phyloP scores from a whole-genome alignment of 2,329 filamentous ascomycete genomes.

The Colletotrichum orchidophilum region DNA sequence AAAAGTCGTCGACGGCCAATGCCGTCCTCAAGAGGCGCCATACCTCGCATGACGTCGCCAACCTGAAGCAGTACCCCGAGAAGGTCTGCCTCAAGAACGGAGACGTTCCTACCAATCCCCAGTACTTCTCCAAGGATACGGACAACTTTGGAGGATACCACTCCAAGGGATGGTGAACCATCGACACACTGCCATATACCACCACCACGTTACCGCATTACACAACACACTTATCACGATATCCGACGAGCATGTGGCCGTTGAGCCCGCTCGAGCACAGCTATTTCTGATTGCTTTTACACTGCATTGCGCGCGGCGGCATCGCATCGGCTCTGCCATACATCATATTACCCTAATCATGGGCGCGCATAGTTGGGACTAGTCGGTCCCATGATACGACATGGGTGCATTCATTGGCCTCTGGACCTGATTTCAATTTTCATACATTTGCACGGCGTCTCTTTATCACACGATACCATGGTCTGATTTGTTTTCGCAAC shows the following conservation, averaged over 20 bases:
- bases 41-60: constrained; percentile 89
- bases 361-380: constrained; percentile 3
- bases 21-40: constrained; percentile 90
- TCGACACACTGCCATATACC: constrained; percentile 1
- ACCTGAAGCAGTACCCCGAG: constrained; percentile 84
- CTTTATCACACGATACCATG: constrained; percentile 36
- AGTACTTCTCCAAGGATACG: constrained; percentile 86
- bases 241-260: constrained; percentile 22
- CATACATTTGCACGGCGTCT: constrained; percentile 33
- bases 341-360: constrained; percentile 19
- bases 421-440: constrained; percentile 20
- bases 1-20: constrained; percentile 89
- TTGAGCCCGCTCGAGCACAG: constrained; percentile 11
- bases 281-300: constrained; percentile 18
- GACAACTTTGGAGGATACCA: constrained; percentile 75
- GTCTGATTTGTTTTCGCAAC: constrained; percentile 33
- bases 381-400: not conserved
- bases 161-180: constrained; percentile 79
- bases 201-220: not conserved
- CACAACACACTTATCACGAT: constrained; percentile 30
- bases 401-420: not conserved
- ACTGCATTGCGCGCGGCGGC: constrained; percentile 33
- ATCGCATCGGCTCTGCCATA: constrained; percentile 26
- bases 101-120: constrained; percentile 76
- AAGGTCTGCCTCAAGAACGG: constrained; percentile 67